Evolutionary conservation across 2,329 filamentous ascomycete species (phyloP).

Genomic region (Trichothecium sympodiale): DNA sequence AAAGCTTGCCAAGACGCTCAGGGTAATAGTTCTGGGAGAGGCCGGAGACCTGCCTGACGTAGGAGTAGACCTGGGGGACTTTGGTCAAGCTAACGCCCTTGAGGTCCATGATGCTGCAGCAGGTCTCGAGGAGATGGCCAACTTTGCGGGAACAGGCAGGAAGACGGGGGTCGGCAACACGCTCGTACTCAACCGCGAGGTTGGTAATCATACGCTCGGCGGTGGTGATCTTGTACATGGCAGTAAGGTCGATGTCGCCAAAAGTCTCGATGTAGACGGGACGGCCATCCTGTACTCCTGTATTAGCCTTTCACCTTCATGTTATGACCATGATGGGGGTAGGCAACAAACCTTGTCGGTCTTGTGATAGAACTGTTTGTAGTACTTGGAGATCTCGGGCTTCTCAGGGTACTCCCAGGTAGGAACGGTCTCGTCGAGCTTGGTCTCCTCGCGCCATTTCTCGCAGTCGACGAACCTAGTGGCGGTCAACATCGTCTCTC

Average conservation of each 20-base stretch:
- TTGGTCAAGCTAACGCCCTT: constrained; percentile 84
- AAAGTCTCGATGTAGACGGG: constrained; percentile 96
- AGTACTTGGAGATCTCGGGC: constrained; percentile 73
- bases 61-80: constrained; percentile 74
- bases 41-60: constrained; percentile 72
- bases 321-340: constrained; percentile 8
- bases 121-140: constrained; percentile 86
- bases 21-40: constrained; percentile 99
- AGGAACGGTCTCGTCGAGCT: constrained; percentile 69
- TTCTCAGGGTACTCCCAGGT: constrained; percentile 86
- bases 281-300: constrained; percentile 63
- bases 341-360: constrained; percentile 61
- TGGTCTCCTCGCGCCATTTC: constrained; percentile 80
- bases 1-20: constrained; percentile 89
- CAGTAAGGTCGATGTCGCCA: constrained; percentile 80
- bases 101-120: constrained; percentile 96
- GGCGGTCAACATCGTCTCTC: constrained; percentile 10
- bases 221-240: constrained; percentile 88
- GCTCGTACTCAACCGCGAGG: constrained; percentile 96
- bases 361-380: constrained; percentile 99
- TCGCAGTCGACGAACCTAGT: constrained; percentile 81
- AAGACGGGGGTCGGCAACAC: constrained; percentile 81
- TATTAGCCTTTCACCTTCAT: background rate
- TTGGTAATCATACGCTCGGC: constrained; percentile 92
- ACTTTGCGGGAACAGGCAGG: constrained; percentile 91